Evolutionary conservation across 129 eudicot species (phyloP).

Genomic region (Pulicaria dysenterica): DNA sequence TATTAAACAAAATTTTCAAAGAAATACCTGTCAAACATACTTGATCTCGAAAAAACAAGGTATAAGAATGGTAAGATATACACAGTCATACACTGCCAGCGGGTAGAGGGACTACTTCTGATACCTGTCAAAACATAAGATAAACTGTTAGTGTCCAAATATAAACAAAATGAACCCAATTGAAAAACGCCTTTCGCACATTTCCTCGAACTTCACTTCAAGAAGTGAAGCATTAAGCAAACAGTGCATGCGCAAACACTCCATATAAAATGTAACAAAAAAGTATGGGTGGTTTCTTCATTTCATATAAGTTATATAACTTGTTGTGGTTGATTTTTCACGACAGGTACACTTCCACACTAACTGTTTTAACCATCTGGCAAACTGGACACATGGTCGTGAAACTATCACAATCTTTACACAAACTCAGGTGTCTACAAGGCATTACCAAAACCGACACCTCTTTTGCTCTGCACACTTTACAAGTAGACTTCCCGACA

Average conservation of each 20-base stretch:
- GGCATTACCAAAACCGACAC: conserved; percentile 90
- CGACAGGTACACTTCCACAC: conserved; percentile 78
- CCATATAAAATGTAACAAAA: conserved; percentile 17
- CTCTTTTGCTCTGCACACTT: conserved; percentile 63
- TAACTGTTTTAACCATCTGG: conserved; percentile 63
- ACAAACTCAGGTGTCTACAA: conserved; percentile 94
- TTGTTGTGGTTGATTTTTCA: conserved; percentile 31
- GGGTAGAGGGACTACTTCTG: no score
- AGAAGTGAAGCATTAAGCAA: neutral
- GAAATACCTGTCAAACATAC: no score
- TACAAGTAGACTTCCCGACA: conserved; percentile 51
- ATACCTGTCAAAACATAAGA: conserved; percentile 13
- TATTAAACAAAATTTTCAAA: no score
- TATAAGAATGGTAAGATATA: no score
- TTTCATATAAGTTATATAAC: conserved; percentile 33
- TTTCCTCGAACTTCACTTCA: neutral
- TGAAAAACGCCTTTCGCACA: neutral
- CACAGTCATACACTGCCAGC: no score
- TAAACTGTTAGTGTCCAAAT: neutral
- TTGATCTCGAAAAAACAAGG: no score
- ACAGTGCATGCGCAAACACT: conserved; percentile 10
- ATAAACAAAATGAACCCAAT: neutral
- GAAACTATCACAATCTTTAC: conserved; percentile 78
- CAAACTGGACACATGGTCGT: conserved; percentile 79
- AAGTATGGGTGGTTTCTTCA: conserved; percentile 19